A percentile compares a stretch with the other conserved stretches of the same genome.
Evolutionary conservation across 345 rosid genomes (phyloP).

Genomic region (Citropsis articulata): DNA sequence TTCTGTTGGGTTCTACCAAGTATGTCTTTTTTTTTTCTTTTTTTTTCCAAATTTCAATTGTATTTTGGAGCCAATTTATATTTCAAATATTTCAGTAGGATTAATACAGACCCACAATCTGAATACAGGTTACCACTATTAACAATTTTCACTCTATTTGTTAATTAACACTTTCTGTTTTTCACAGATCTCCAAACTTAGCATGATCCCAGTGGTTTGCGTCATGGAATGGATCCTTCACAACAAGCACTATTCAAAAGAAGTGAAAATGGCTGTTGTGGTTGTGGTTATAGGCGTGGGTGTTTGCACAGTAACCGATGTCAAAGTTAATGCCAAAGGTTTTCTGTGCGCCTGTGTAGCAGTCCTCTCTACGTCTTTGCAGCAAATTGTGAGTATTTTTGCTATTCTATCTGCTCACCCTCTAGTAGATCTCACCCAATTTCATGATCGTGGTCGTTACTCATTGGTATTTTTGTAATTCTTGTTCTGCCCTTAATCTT

Average conservation of each 20-base stretch:
- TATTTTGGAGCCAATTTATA: background rate
- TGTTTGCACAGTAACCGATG: constrained; percentile 93
- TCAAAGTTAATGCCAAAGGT: constrained; percentile 91
- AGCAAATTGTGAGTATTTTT: constrained; percentile 77
- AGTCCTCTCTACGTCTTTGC: constrained; percentile 79
- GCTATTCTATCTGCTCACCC: background rate
- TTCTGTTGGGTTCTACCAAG: constrained; percentile 95
- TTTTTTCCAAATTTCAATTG: background rate
- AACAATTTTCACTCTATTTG: background rate
- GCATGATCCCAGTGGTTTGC: constrained; percentile 97
- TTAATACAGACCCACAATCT: background rate
- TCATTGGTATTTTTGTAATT: background rate
- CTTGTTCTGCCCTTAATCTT: background rate
- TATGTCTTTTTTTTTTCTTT: background rate
- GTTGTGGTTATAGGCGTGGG: constrained; percentile 94
- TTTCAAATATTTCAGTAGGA: background rate
- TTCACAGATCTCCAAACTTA: constrained; percentile 80
- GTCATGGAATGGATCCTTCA: constrained; percentile 94
- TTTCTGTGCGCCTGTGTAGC: constrained; percentile 86
- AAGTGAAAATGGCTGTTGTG: constrained; percentile 72
- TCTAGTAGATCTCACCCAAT: background rate
- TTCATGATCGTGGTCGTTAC: background rate
- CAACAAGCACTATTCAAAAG: constrained; percentile 68
- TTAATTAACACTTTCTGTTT: background rate
- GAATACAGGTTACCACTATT: background rate